Conservation (phyloP, 2,329 filamentous ascomycete genomes). For the Trichoderma brevicompactum region DNA sequence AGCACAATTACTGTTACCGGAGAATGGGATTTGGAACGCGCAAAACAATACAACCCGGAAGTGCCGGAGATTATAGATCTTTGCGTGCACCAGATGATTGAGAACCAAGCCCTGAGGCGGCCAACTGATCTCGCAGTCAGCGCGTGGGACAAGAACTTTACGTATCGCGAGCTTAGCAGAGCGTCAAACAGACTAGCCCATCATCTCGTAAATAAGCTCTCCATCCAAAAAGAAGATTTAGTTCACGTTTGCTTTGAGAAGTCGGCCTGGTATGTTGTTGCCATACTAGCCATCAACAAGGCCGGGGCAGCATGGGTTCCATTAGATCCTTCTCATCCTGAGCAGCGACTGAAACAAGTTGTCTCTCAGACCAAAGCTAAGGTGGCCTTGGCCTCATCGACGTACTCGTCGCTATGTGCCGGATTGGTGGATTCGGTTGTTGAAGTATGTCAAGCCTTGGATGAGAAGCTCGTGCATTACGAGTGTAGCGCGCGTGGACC, state of each 20-base stretch:
- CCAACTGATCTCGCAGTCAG: conserved; percentile 25
- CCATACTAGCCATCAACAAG: conserved; percentile 32
- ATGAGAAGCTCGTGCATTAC: background rate
- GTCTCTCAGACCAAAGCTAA: conserved; percentile 23
- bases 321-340: conserved; percentile 30
- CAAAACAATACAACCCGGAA: conserved; percentile 5
- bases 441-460: conserved; percentile 19
- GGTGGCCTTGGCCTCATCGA: conserved; percentile 23
- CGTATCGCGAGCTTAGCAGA: conserved; percentile 10
- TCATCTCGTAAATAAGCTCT: conserved; percentile 16
- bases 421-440: conserved; percentile 26
- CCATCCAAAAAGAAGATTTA: conserved; percentile 18
- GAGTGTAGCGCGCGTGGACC: background rate
- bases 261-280: conserved; percentile 33
- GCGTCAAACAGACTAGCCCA: conserved; percentile 23
- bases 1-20: background rate
- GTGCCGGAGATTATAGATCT: conserved; percentile 21
- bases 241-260: conserved; percentile 42
- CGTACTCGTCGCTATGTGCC: conserved; percentile 32
- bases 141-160: conserved; percentile 30
- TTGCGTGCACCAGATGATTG: conserved; percentile 28
- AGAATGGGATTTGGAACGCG: conserved; percentile 10
- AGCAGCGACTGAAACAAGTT: conserved; percentile 21
- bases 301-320: conserved; percentile 32
- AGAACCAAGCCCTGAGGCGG: conserved; percentile 8